Percentiles rank a stretch among this genome's conserved stretches.
Conservation (phyloP, 352 stramenopile species). For the Globisporangium splendens region DNA sequence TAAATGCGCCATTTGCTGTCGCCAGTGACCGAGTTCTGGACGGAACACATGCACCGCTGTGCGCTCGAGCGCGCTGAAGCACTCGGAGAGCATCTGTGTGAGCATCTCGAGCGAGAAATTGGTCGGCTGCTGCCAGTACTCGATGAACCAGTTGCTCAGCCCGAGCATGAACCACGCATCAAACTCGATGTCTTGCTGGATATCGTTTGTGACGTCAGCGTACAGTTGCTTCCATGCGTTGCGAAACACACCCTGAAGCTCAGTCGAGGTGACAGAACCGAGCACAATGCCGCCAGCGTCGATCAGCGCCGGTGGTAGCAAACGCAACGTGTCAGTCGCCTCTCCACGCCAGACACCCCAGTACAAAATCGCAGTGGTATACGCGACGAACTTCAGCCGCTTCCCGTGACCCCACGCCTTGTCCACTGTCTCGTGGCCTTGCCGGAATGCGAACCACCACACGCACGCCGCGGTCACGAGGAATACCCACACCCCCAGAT, state of each 20-base stretch:
- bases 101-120: constrained; percentile 76
- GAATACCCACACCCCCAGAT: constrained; percentile 33
- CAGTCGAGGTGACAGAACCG: constrained; percentile 27
- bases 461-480: constrained; percentile 31
- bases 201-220: constrained; percentile 21
- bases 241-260: constrained; percentile 11
- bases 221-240: constrained; percentile 9
- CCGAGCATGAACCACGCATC: constrained; percentile 71
- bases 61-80: constrained; percentile 50
- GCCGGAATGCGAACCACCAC: constrained; percentile 18
- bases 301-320: constrained; percentile 58
- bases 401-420: constrained; percentile 65
- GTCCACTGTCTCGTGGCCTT: constrained; percentile 18
- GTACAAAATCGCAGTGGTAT: constrained; percentile 50
- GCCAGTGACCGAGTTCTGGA: constrained; percentile 47
- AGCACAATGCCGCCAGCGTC: constrained; percentile 39
- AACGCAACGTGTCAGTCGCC: constrained; percentile 36
- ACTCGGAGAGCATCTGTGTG: constrained; percentile 51
- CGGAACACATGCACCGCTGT: constrained; percentile 44
- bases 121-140: constrained; percentile 81
- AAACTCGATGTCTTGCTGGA: constrained; percentile 53
- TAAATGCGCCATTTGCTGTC: constrained; percentile 40
- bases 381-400: constrained; percentile 61
- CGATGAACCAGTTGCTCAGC: constrained; percentile 61
- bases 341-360: constrained; percentile 57